Evolutionary conservation across 1,139 yeast species (phyloP).

Genomic region (Candida pseudoviswanathii): DNA sequence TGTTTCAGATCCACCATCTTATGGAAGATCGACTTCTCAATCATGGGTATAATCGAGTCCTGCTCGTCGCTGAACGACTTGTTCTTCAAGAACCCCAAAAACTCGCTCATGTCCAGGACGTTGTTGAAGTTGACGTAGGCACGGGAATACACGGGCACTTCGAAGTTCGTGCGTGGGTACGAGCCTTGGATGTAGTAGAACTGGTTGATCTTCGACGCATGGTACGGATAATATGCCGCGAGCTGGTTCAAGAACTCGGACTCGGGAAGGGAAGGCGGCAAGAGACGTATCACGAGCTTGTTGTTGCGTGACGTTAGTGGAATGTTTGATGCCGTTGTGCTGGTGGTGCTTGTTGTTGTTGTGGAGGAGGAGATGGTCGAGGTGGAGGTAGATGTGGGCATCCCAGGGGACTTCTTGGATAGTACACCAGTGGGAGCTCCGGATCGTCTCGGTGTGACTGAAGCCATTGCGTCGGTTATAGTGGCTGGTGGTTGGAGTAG

Average conservation of each 20-base stretch:
- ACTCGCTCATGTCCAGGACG: conserved; percentile 17
- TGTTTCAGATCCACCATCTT: conserved; percentile 20
- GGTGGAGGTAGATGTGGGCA: no score
- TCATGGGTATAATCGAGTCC: conserved; percentile 27
- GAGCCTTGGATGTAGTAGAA: conserved; percentile 24
- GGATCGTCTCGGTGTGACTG: conserved; percentile 13
- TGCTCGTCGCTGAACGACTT: conserved; percentile 25
- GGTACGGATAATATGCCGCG: conserved; percentile 16
- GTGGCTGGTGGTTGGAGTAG: neutral
- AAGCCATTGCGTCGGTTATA: conserved; percentile 9
- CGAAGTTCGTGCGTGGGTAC: conserved; percentile 24
- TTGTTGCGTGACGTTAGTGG: conserved; percentile 4
- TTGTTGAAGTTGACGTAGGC: conserved; percentile 29
- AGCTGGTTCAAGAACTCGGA: conserved; percentile 22
- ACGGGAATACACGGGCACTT: conserved; percentile 30
- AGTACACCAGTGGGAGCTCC: conserved; percentile 3
- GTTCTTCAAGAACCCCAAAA: conserved; percentile 20
- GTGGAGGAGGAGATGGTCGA: neutral
- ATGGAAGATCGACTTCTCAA: conserved; percentile 26
- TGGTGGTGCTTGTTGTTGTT: neutral
- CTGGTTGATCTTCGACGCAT: conserved; percentile 15
- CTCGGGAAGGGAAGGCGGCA: conserved; percentile 24
- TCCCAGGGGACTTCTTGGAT: neutral
- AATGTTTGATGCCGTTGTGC: neutral
- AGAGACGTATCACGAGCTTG: conserved; percentile 20